Evolutionary conservation across 1,139 yeast genomes (phyloP).

Genomic region (Candida pseudoviswanathii): DNA sequence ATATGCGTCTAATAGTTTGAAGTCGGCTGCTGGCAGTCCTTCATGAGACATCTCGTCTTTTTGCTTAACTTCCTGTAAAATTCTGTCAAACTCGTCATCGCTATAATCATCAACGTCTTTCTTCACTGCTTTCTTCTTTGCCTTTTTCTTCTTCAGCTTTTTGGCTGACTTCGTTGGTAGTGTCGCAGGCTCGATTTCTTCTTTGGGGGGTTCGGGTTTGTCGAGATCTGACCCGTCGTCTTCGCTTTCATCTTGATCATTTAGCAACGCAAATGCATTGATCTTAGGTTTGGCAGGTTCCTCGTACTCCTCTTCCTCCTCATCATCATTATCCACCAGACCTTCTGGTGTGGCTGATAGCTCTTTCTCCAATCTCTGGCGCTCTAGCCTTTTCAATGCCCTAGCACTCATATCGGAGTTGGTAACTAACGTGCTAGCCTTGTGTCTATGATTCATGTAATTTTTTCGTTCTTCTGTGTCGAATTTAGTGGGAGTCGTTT

Average conservation of each 20-base stretch:
- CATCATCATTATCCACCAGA: constrained; percentile 11
- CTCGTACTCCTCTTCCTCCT: constrained; percentile 11
- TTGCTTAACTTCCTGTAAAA: constrained; percentile 35
- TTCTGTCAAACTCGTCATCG: constrained; percentile 46
- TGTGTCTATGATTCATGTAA: not conserved
- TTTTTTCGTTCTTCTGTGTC: not conserved
- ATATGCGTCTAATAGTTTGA: constrained; percentile 30
- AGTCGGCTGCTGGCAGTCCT: constrained; percentile 17
- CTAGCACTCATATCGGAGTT: constrained; percentile 60
- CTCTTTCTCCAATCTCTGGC: constrained; percentile 37
- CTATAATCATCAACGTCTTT: constrained; percentile 26
- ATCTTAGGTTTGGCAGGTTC: constrained; percentile 21
- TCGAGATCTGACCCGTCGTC: constrained; percentile 13
- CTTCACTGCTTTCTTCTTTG: constrained; percentile 16
- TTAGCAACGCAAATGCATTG: constrained; percentile 59
- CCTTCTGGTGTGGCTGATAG: not conserved
- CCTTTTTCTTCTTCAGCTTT: constrained; percentile 20
- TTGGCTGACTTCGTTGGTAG: constrained; percentile 8
- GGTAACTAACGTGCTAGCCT: constrained; percentile 2
- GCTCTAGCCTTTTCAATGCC: constrained; percentile 57
- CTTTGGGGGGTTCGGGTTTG: not conserved
- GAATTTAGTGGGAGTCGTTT: not conserved
- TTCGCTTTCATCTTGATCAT: constrained; percentile 38
- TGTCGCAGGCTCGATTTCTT: not conserved
- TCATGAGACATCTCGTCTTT: constrained; percentile 26